Evolutionary conservation across 306 rosid genomes (phyloP), one percentile per base, ranked within the genome.

Genomic region (Betula pendula): DNA sequence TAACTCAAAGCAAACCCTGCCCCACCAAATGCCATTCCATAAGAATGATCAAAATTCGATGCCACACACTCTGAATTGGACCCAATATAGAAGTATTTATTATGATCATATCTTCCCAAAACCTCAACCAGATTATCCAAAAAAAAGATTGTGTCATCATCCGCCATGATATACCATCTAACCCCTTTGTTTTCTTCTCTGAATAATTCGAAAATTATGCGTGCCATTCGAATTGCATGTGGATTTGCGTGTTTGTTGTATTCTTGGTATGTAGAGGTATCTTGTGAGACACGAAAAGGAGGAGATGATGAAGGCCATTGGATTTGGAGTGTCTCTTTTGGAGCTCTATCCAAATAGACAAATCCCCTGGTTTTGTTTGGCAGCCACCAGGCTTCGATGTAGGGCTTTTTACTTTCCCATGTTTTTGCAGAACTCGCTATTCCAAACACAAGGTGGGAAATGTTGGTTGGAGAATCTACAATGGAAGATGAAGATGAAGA

Each of bases 121-220:
- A 62, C 22, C 43, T 62, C 14, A 15, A 62, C 44, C 27, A 62
- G 44, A 31, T 62, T 62, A 62, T 62, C 68, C 68, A 62, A 7
- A 15, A 62, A 62, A 62, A 62, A 62, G 12, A 62, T 33, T 31
- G 68, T 31, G 68, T 62, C 68, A 62, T 62, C 68, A 62, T 62
- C 68, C 8, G 68, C 68, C 68, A 62, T 31, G 68, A 62, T 17
- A 31, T 15, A 62, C 68, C 68, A 62, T 62, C 68, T 29, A 31
- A 62, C 68, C 68, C 43, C 44, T 29, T 62, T 31, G 68, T 62
- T 62, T 17, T 2, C 22, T 44, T 31, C 68, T 62, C 68, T 16
- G 11, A 31, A 62, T 15, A 33, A 14, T 0, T 62, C 68, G 43
- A 62, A 33, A 62, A 62, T 16, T 62, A 62, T 22, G 33, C 33